A percentile compares a stretch with the other conserved stretches of the same genome.
phyloP scores from a whole-genome alignment of 768 basidiomycete genomes.

The Panaeolus cyanescens region DNA sequence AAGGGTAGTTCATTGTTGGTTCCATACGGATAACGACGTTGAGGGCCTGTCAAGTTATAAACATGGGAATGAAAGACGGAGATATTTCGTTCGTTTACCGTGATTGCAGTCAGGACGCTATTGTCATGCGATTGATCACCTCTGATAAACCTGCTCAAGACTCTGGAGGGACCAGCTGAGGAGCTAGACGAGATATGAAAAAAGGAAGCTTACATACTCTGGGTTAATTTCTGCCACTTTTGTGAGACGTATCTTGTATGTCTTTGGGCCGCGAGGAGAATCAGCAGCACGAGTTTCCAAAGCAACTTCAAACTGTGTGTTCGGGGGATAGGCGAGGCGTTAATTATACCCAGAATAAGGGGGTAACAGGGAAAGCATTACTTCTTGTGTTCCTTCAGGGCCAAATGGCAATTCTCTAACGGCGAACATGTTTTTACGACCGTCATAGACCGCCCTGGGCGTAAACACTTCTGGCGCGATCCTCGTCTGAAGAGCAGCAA shows the following conservation, averaged over 20 bases:
- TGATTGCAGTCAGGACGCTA: constrained; percentile 61
- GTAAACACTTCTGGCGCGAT: constrained; percentile 69
- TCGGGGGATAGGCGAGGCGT: not conserved
- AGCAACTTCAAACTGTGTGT: constrained; percentile 59
- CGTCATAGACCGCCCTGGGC: constrained; percentile 76
- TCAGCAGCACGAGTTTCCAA: constrained; percentile 40
- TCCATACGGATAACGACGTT: constrained; percentile 85
- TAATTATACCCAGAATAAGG: not conserved
- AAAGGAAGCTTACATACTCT: constrained; percentile 20
- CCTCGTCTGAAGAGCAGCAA: constrained; percentile 59
- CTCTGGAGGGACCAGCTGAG: constrained; percentile 36
- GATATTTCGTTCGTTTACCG: constrained; percentile 37
- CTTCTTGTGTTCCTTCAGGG: constrained; percentile 51
- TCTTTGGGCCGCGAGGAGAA: constrained; percentile 51
- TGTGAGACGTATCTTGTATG: constrained; percentile 66
- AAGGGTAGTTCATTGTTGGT: constrained; percentile 69
- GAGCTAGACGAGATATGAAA: not conserved
- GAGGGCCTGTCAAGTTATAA: constrained; percentile 48
- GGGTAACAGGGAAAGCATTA: constrained; percentile 15
- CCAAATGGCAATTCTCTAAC: constrained; percentile 63
- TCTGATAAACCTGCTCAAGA: constrained; percentile 60
- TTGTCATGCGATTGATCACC: constrained; percentile 73
- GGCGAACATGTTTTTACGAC: constrained; percentile 75
- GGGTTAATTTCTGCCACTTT: constrained; percentile 51
- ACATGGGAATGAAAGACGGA: not conserved